Evolutionary conservation across 23 red algal genomes (phyloP).

Genomic region (Chondrus crispus): DNA sequence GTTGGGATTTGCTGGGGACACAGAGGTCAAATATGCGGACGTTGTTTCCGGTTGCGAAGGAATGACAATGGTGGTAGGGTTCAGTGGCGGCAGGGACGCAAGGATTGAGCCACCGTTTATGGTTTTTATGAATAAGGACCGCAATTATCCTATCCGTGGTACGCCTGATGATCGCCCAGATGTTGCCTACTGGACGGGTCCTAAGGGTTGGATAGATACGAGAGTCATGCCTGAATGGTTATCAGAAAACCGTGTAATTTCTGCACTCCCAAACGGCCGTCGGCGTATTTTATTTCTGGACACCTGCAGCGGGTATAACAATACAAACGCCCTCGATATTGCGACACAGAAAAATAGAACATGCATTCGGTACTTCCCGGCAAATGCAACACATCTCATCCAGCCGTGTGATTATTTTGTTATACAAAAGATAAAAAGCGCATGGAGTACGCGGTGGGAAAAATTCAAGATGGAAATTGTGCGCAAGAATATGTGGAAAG

Average conservation of each 20-base stretch:
- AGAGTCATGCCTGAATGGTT: not conserved
- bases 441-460: not conserved
- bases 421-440: not conserved
- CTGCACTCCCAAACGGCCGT: not conserved
- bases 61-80: constrained; percentile 25
- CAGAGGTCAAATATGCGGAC: constrained; percentile 20
- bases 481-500: too few species aligned
- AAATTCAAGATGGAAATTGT: too few species aligned
- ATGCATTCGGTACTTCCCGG: not conserved
- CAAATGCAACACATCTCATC: not conserved
- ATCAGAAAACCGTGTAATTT: not conserved
- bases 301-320: not conserved
- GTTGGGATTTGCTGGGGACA: not conserved
- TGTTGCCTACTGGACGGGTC: constrained; percentile 8
- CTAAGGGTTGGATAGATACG: not conserved
- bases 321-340: too few species aligned
- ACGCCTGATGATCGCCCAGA: not conserved
- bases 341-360: too few species aligned
- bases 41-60: constrained; percentile 17
- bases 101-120: constrained; percentile 24
- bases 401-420: not conserved
- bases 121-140: not conserved
- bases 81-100: not conserved
- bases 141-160: constrained; percentile 3
- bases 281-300: not conserved